Evolutionary conservation across 2,329 filamentous ascomycete genomes (phyloP).

Genomic region (Colletotrichum australisinense): DNA sequence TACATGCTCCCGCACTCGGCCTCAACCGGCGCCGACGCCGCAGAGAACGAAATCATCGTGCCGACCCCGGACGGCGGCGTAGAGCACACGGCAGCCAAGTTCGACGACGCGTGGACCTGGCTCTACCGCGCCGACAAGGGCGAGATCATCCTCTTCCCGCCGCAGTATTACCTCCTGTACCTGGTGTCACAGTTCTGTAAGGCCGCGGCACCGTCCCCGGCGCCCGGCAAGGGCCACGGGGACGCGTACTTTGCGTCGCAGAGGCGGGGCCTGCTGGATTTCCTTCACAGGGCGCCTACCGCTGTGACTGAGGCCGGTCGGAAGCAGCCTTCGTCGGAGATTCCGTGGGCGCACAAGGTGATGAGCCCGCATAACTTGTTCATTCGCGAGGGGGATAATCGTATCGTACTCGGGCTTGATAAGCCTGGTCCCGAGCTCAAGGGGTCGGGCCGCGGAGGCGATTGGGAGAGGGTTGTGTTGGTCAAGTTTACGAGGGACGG

Average conservation of each 20-base stretch:
- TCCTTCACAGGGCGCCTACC: constrained; percentile 59
- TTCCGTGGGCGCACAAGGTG: constrained; percentile 71
- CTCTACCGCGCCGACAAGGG: constrained; percentile 70
- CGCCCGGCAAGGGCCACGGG: constrained; percentile 39
- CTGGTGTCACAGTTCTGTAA: constrained; percentile 66
- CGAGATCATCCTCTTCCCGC: constrained; percentile 88
- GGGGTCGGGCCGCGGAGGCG: constrained; percentile 61
- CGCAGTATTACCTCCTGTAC: constrained; percentile 81
- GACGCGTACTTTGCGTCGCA: constrained; percentile 57
- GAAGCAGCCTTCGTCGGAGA: constrained; percentile 54
- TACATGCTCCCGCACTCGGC: constrained; percentile 81
- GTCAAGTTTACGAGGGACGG: constrained; percentile 64
- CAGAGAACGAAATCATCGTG: constrained; percentile 65
- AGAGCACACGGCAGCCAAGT: constrained; percentile 79
- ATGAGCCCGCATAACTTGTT: constrained; percentile 66
- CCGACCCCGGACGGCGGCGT: constrained; percentile 78
- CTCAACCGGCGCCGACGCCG: constrained; percentile 45
- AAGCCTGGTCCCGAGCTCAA: constrained; percentile 67
- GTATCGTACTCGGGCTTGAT: constrained; percentile 67
- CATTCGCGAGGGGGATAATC: constrained; percentile 55
- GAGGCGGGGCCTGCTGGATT: constrained; percentile 63
- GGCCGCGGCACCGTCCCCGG: constrained; percentile 43
- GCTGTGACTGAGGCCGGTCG: constrained; percentile 52
- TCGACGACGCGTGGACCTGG: constrained; percentile 78
- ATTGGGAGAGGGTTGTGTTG: constrained; percentile 69